These are phyloP conservation scores for Emmonsia crescens DNA, from an alignment of 2,329 filamentous ascomycete genomes.

Conservation along the genomic window DNA sequence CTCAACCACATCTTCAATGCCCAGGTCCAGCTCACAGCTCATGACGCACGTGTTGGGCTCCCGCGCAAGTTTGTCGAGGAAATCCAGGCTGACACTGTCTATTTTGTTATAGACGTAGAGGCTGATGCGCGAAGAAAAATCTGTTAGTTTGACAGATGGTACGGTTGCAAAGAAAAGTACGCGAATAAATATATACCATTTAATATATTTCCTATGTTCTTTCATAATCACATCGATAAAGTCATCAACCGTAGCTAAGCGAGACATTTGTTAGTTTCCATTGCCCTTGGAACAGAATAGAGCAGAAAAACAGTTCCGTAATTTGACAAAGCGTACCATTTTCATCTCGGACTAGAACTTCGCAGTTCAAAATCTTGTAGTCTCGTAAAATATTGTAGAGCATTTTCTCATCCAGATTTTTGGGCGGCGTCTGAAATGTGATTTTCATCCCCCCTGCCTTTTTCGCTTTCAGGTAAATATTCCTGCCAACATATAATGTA, in stretches of 20 bases:
- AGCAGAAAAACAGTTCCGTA: neutral
- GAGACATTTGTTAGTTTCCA: constrained; percentile 2
- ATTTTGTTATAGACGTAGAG: constrained; percentile 99
- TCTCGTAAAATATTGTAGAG: constrained; percentile 93
- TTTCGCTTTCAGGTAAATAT: constrained; percentile 94
- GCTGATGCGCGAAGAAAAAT: constrained; percentile 27
- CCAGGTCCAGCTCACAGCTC: constrained; percentile 91
- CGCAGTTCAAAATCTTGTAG: constrained; percentile 97
- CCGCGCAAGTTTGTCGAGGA: constrained; percentile 80
- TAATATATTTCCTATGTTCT: constrained; percentile 95
- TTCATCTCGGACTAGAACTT: constrained; percentile 90
- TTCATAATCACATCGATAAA: constrained; percentile 99
- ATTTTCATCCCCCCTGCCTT: constrained; percentile 98
- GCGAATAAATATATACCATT: constrained; percentile 42
- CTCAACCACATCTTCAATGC: constrained; percentile 86
- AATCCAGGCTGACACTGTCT: constrained; percentile 85
- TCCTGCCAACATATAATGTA: constrained; percentile 40
- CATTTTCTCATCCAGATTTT: constrained; percentile 93
- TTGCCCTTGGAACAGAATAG: neutral
- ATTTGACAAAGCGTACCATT: constrained; percentile 43
- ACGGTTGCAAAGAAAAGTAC: neutral
- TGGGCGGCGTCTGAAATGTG: constrained; percentile 81
- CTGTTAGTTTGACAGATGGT: neutral
- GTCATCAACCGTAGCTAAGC: constrained; percentile 77
- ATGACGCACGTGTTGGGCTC: constrained; percentile 94